Percentiles rank a stretch among this genome's conserved stretches.
phyloP scores from a whole-genome alignment of 1,139 yeast species.

The Saccharomyces hybrid region DNA sequence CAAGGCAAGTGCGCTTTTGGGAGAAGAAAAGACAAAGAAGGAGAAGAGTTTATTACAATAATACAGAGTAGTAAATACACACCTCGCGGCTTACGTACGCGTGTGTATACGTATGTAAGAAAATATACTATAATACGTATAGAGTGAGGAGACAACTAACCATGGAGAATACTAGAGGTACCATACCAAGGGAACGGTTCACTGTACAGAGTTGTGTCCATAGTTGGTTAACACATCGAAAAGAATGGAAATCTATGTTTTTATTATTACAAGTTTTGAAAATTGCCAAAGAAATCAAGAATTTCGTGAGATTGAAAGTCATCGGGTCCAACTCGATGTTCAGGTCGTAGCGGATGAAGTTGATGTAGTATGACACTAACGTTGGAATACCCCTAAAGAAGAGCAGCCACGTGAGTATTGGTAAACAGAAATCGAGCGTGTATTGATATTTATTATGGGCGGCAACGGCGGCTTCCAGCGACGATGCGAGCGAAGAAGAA shows the following conservation, averaged over 20 bases:
- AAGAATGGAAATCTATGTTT: not conserved
- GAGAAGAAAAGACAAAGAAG: not conserved
- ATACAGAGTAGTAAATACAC: not conserved
- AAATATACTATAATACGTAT: slow-evolving; percentile 15
- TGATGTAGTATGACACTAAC: slow-evolving; percentile 25
- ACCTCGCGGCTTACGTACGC: slow-evolving; percentile 1
- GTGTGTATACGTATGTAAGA: slow-evolving; percentile 5
- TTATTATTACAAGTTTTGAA: not conserved
- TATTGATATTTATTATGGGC: not conserved
- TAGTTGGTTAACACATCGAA: not conserved
- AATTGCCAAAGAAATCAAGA: slow-evolving; percentile 9
- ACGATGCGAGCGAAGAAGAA: slow-evolving; percentile 1
- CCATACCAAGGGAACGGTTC: slow-evolving; percentile 15
- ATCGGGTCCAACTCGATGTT: slow-evolving; percentile 27
- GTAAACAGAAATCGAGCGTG: not conserved
- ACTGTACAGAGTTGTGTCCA: slow-evolving; percentile 9
- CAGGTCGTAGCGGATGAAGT: slow-evolving; percentile 28
- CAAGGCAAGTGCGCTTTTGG: not conserved
- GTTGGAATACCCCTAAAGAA: slow-evolving; percentile 20
- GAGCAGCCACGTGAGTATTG: slow-evolving; percentile 15
- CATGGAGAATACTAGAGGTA: slow-evolving; percentile 19
- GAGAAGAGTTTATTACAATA: not conserved
- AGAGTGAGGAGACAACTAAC: slow-evolving; percentile 20
- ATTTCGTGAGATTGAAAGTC: slow-evolving; percentile 24
- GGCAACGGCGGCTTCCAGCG: not conserved